Base-by-base conservation (phyloP, 1,284 basidiomycete genomes). In the Schizophyllum amplum region DNA sequence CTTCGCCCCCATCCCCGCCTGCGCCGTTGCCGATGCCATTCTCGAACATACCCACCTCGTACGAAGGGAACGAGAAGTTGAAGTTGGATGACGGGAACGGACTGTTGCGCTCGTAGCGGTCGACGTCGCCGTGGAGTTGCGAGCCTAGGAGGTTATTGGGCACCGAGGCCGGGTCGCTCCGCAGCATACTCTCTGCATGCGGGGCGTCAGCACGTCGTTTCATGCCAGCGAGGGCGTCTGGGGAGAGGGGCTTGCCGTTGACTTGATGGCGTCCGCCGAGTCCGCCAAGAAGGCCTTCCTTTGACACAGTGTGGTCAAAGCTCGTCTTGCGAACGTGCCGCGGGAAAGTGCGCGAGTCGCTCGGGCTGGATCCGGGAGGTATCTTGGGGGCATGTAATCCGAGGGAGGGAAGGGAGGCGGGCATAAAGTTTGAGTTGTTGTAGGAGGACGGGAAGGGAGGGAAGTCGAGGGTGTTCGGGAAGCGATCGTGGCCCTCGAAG, bases 321-420 rank as follows among this genome's bases (percentile, higher is more conserved):
- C 90, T 92, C 50, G 92, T 92, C 77, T 95, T 94, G 61, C 93
- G 83, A 57, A 94, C 89, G 66, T 89, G 86, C 59, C 86, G 82
- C 53, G 92, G 86, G 71, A 91, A 92, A 5, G 81, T 75, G 61
- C 78, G 78, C 63, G 73, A 76, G 64, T 80, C 71, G 60, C 72
- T 69, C 56, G 59, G 60, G 24, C 58, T 62, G 60, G 62, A 57
- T 65, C 70, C 61, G 67, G 75, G 65, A 25, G 76, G 71, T 59
- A 75, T 65, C 64, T 78, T 75, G 61, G 74, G 72, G 53, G 81
- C 82, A 68, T 84, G 81, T 50, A 84, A 66, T 57, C 86, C 85
- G 57, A 77, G 72, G 42, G 84, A 77, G 26, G 87, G 87, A 24
- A 78, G 68, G 1, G 88, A 90, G 42, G 87, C 81, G 20, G 87